These are phyloP conservation scores for Klebsormidium nitens DNA, from an alignment of 139 green algal genomes.

Conservation along the genomic window DNA sequence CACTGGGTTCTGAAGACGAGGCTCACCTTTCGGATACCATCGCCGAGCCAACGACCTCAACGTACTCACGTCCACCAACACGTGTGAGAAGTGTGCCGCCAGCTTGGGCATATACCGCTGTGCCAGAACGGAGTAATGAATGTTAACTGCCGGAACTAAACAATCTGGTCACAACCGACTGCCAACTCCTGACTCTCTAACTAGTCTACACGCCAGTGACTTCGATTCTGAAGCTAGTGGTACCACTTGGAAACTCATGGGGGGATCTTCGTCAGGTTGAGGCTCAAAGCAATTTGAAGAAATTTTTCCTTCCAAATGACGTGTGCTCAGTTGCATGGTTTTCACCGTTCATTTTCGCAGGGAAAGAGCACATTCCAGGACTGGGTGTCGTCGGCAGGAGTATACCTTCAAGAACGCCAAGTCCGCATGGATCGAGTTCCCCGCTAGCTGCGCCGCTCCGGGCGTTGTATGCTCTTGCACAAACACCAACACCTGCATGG, in stretches of 20 bases:
- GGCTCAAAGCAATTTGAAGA: background rate
- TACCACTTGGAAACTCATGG: no score
- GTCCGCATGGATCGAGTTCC: constrained; percentile 84
- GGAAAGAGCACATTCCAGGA: no score
- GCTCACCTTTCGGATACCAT: constrained; percentile 34
- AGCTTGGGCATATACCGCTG: constrained; percentile 76
- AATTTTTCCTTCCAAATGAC: no score
- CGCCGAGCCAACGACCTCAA: constrained; percentile 58
- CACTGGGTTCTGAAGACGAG: background rate
- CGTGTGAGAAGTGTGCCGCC: constrained; percentile 67
- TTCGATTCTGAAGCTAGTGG: no score
- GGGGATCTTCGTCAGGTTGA: background rate
- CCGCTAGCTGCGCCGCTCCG: constrained; percentile 49
- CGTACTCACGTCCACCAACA: constrained; percentile 85
- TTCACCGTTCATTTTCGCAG: no score
- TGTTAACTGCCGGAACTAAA: no score
- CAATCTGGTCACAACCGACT: no score
- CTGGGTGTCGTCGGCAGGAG: background rate
- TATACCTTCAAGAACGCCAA: constrained; percentile 66
- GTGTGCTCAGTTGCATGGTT: no score
- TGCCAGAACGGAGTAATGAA: no score
- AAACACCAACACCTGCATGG: constrained; percentile 64
- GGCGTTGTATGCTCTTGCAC: constrained; percentile 51
- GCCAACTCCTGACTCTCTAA: no score
- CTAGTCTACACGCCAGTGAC: no score